A percentile compares a stretch with the other conserved stretches of the same genome.
Evolutionary conservation across 306 rosid species (phyloP).

Genomic region (Lupinus albus): DNA sequence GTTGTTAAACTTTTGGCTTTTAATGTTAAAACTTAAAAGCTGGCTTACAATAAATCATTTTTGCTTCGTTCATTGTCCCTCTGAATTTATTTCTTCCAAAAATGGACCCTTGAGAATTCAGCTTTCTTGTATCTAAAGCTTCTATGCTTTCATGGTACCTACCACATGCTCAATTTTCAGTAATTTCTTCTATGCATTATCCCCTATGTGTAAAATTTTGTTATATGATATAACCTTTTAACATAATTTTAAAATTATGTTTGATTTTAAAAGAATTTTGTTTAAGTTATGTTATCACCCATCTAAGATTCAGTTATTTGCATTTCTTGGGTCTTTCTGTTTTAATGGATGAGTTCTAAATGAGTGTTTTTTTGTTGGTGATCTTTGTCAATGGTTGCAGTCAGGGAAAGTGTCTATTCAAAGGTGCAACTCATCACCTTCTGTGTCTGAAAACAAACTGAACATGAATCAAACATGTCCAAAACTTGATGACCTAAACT

Average conservation of each 20-base stretch:
- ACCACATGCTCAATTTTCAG: constrained; percentile 5
- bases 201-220: neutral
- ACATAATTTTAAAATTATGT: neutral
- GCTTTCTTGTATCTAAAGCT: constrained; percentile 28
- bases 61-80: constrained; percentile 30
- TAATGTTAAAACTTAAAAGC: constrained; percentile 44
- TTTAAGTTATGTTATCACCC: neutral
- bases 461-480: constrained; percentile 52
- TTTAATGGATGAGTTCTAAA: neutral
- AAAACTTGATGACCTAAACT: constrained; percentile 70
- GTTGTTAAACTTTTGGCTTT: constrained; percentile 41
- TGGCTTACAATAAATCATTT: constrained; percentile 23
- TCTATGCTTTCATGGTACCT: neutral
- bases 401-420: constrained; percentile 91
- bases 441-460: constrained; percentile 46
- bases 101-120: constrained; percentile 20
- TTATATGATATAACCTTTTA: constrained; percentile 1
- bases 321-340: too few species aligned
- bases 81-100: constrained; percentile 38
- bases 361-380: neutral
- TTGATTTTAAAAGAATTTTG: neutral
- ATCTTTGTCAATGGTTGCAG: constrained; percentile 48
- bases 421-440: constrained; percentile 52
- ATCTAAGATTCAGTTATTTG: neutral
- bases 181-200: neutral